Evolutionary conservation across 2,329 filamentous ascomycete genomes (phyloP).

Genomic region (Claviceps cyperi): DNA sequence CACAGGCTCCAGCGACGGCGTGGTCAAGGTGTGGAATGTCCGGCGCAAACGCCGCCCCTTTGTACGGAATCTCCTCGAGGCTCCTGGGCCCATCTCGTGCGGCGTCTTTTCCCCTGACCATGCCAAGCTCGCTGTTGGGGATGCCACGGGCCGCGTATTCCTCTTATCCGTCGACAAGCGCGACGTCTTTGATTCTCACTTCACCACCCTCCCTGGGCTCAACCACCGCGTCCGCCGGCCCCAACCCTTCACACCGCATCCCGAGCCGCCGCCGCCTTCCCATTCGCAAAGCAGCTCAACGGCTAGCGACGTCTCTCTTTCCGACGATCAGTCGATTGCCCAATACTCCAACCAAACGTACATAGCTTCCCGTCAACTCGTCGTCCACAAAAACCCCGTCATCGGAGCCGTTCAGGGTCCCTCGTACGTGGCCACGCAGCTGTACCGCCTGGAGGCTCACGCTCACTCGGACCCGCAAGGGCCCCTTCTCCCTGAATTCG

Average conservation of each 20-base stretch:
- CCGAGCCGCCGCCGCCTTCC: conserved; percentile 29
- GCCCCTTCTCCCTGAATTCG: conserved; percentile 30
- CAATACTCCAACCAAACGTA: conserved; percentile 15
- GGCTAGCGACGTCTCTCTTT: conserved; percentile 2
- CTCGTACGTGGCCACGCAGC: conserved; percentile 29
- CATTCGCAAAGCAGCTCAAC: neutral
- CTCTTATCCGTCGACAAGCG: conserved; percentile 35
- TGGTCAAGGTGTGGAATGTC: conserved; percentile 49
- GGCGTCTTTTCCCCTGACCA: conserved; percentile 44
- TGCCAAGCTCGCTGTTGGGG: conserved; percentile 41
- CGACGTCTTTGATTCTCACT: conserved; percentile 20
- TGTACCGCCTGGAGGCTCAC: conserved; percentile 37
- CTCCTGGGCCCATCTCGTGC: conserved; percentile 40
- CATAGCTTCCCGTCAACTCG: conserved; percentile 27
- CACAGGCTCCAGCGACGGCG: conserved; percentile 48
- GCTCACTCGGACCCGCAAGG: conserved; percentile 24
- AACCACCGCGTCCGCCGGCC: conserved; percentile 28
- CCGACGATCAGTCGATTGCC: conserved; percentile 6
- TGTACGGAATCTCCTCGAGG: conserved; percentile 38
- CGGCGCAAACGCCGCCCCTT: conserved; percentile 28
- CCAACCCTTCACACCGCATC: conserved; percentile 34
- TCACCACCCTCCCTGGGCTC: conserved; percentile 22
- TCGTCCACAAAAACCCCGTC: conserved; percentile 27
- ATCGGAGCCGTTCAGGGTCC: conserved; percentile 44
- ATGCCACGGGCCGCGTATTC: conserved; percentile 46